phyloP scores from a whole-genome alignment of 345 rosid species.

The Citrus cavaleriei region DNA sequence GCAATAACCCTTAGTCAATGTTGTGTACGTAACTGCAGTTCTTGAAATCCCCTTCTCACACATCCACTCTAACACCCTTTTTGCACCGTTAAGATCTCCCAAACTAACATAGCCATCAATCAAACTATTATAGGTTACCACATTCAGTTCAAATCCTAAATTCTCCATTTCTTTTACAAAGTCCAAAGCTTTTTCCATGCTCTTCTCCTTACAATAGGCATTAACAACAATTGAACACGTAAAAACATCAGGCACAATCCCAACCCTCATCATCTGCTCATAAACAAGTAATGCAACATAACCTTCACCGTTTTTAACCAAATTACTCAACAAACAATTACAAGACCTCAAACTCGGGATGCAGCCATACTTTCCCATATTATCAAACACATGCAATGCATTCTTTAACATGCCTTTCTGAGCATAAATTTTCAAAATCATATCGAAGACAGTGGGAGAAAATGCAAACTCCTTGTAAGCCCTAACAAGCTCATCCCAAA shows the following conservation, averaged over 20 bases:
- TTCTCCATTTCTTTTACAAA: constrained; percentile 46
- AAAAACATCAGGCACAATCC: constrained; percentile 71
- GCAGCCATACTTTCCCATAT: constrained; percentile 57
- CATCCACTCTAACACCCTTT: constrained; percentile 44
- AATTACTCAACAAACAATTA: constrained; percentile 61
- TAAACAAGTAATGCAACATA: constrained; percentile 55
- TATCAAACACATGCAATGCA: constrained; percentile 86
- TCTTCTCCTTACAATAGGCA: constrained; percentile 60
- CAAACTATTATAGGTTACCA: constrained; percentile 68
- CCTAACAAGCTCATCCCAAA: constrained; percentile 63
- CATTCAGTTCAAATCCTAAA: constrained; percentile 59
- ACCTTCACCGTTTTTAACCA: constrained; percentile 57
- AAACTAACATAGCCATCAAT: constrained; percentile 60
- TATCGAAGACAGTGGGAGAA: constrained; percentile 77
- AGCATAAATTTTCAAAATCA: constrained; percentile 68
- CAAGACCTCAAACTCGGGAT: constrained; percentile 70
- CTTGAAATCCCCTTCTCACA: constrained; percentile 40
- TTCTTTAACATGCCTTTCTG: constrained; percentile 54
- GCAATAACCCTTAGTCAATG: constrained; percentile 63
- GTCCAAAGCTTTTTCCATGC: constrained; percentile 44
- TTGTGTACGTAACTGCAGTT: constrained; percentile 54
- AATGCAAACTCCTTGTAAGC: constrained; percentile 47
- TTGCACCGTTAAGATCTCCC: constrained; percentile 55
- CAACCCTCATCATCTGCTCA: constrained; percentile 57
- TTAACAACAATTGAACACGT: constrained; percentile 70